These are phyloP conservation scores for Ophiostoma sp. DNA, from an alignment of 2,329 filamentous ascomycete genomes.

Conservation along the genomic window DNA sequence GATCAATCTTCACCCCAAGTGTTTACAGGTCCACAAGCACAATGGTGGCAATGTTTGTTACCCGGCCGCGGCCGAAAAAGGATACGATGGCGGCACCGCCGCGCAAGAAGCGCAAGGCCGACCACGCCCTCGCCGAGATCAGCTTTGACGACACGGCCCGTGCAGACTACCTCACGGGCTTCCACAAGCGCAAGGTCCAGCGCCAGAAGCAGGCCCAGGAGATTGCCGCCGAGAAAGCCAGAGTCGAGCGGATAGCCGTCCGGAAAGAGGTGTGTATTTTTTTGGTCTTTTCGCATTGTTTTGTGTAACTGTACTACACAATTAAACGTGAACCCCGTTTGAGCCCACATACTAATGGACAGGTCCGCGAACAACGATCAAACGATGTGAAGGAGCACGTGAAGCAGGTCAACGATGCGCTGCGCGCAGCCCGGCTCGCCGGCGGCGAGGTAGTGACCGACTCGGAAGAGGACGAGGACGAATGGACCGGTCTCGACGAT, in stretches of 20 bases:
- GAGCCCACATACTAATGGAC: background rate
- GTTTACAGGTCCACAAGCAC: background rate
- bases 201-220: constrained; percentile 81
- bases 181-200: constrained; percentile 90
- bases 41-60: constrained; percentile 39
- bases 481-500: constrained; percentile 62
- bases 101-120: constrained; percentile 56
- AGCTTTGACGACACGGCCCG: constrained; percentile 75
- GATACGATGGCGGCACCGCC: constrained; percentile 45
- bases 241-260: constrained; percentile 67
- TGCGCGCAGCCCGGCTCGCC: constrained; percentile 56
- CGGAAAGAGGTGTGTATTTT: constrained; percentile 57
- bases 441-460: constrained; percentile 41
- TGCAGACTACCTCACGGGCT: constrained; percentile 85
- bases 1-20: background rate
- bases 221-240: constrained; percentile 67
- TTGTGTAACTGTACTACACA: no score
- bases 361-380: constrained; percentile 81
- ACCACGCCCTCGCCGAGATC: constrained; percentile 66
- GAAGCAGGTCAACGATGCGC: constrained; percentile 63
- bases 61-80: constrained; percentile 55
- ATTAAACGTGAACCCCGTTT: no score
- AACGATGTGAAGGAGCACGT: constrained; percentile 79
- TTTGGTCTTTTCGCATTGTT: background rate
- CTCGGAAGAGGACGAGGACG: constrained; percentile 41